Evolutionary conservation across 1,284 basidiomycete species (phyloP).

Genomic region (Xanthoconium separans): DNA sequence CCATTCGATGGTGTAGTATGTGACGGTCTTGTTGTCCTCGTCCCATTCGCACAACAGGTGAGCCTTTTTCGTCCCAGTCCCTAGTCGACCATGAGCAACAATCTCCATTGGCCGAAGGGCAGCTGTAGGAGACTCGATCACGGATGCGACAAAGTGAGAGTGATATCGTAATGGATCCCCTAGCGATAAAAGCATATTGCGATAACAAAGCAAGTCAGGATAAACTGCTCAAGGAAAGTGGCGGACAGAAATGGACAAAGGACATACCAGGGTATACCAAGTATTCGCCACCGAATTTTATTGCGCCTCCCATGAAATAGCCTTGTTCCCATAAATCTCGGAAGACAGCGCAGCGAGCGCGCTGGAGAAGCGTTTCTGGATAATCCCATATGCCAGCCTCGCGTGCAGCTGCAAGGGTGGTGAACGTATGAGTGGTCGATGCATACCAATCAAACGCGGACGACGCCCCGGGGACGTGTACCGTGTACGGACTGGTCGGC

Average conservation of each 20-base stretch:
- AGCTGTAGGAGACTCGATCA: constrained; percentile 63
- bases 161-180: constrained; percentile 97
- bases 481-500: constrained; percentile 44
- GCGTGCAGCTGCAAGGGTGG: constrained; percentile 60
- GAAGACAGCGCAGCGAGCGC: constrained; percentile 79
- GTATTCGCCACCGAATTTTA: constrained; percentile 95
- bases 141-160: constrained; percentile 91
- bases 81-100: constrained; percentile 91
- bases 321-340: constrained; percentile 78
- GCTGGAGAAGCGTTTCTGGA: constrained; percentile 63
- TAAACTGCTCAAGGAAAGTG: background rate
- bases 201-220: constrained; percentile 5
- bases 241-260: background rate
- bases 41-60: constrained; percentile 91
- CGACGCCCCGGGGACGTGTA: constrained; percentile 64
- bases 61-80: constrained; percentile 97
- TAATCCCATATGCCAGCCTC: constrained; percentile 76
- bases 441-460: constrained; percentile 62
- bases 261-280: constrained; percentile 89
- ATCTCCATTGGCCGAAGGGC: constrained; percentile 84
- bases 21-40: constrained; percentile 62
- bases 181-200: constrained; percentile 31
- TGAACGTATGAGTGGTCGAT: constrained; percentile 41
- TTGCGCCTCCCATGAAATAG: constrained; percentile 83
- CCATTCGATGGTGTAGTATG: constrained; percentile 88